Base-by-base conservation (phyloP, 345 rosid genomes). In the Sisymbrium irio region DNA sequence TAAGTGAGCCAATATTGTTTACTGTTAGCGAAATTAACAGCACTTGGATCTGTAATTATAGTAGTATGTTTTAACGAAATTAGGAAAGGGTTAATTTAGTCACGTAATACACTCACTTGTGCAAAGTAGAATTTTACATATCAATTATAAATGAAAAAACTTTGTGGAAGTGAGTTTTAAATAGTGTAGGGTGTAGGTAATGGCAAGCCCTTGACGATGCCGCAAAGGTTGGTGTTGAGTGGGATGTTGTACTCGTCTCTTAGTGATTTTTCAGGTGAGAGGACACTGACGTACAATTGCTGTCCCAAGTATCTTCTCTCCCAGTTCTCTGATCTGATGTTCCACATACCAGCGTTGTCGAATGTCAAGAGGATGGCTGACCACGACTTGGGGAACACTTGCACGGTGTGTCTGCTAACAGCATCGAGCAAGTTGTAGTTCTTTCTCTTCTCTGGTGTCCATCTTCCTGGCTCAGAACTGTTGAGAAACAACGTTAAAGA, bases 271-370 rank as follows among this genome's bases (percentile, higher is more conserved):
- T 65, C 84, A 4, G 97, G 98, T 0, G 92, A 88, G 0, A 80
- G 67, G 36, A 89, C 89, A 41, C 97, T 93, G 2, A 75, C 55
- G 67, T 90, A 93, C 36, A 90, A 36, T 47, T 93, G 92, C 14
- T 93, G 96, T 0, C 98, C 98, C 13, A 93, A 83, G 80, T 86
- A 87, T 6, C 83, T 65, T 46, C 79, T 86, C 79, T 90, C 97
- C 79, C 83, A 67, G 61, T 78, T 57, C 70, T 90, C 90, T 0
- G 98, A 90, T 69, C 96, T 85, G 37, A 93, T 27, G 83, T 88
- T 93, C 98, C 98, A 93, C 98, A 93, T 93, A 33, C 98, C 98
- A 1, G 90, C 87, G 7, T 93, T 93, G 84, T 93, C 98, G 66
- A 93, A 87, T 3, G 98, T 87, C 83, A 90, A 62, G 12, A 90